phyloP scores from a whole-genome alignment of 257 asterid species.

The Solanum chiquidenum region DNA sequence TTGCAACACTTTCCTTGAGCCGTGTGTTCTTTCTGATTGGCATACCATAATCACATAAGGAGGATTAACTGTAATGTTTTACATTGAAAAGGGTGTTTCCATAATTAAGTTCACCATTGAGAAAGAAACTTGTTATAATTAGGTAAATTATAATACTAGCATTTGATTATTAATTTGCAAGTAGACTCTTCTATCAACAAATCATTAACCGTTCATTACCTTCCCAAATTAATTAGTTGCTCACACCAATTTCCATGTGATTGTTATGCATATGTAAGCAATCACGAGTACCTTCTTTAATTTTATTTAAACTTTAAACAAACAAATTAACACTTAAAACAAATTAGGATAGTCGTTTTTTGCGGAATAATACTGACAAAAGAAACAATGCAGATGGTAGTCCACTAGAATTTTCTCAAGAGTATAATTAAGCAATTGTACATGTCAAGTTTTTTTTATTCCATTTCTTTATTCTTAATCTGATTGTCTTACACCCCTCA shows the following conservation, averaged over 20 bases:
- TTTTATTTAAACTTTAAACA: neutral
- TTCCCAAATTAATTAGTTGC: neutral
- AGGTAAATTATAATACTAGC: neutral
- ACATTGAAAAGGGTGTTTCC: neutral
- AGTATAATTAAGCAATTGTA: neutral
- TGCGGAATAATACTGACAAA: neutral
- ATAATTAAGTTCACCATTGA: neutral
- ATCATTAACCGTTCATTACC: neutral
- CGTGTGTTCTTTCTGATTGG: neutral
- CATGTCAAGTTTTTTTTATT: neutral
- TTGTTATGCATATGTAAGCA: neutral
- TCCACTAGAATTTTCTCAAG: neutral
- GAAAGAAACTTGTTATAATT: neutral
- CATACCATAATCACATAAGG: neutral
- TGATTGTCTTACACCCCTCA: neutral
- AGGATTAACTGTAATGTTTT: neutral
- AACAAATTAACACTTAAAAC: neutral
- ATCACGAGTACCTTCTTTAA: neutral
- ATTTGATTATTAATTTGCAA: neutral
- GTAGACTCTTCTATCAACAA: neutral
- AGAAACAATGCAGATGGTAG: neutral
- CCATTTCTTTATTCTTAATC: neutral
- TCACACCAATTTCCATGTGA: neutral
- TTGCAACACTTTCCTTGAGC: neutral
- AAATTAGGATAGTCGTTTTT: neutral